phyloP scores from a whole-genome alignment of 2,329 filamentous ascomycete genomes.

The Pseudogymnoascus sp. region DNA sequence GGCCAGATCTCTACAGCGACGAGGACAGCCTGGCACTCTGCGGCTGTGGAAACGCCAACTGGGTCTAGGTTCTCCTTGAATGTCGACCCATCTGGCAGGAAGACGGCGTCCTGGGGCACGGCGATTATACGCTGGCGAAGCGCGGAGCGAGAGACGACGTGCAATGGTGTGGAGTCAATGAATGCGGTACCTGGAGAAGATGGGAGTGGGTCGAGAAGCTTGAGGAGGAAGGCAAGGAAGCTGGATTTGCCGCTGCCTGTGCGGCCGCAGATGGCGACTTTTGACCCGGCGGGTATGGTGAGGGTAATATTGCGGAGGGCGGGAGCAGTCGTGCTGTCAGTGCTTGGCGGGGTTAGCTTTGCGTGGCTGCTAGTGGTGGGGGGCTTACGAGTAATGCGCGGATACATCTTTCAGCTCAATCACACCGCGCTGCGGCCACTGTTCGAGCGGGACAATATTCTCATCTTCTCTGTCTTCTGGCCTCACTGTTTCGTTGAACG shows the following conservation, averaged over 20 bases:
- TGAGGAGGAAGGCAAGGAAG: constrained; percentile 34
- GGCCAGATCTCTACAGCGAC: constrained; percentile 12
- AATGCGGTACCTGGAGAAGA: constrained; percentile 30
- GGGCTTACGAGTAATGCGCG: constrained; percentile 19
- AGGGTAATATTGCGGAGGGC: constrained; percentile 27
- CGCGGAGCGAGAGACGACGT: constrained; percentile 33
- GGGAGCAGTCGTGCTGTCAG: constrained; percentile 15
- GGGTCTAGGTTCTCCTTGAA: constrained; percentile 40
- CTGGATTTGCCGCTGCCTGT: constrained; percentile 37
- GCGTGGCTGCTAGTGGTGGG: not conserved
- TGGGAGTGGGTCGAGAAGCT: constrained; percentile 30
- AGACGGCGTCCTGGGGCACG: constrained; percentile 47
- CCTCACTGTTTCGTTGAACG: not conserved
- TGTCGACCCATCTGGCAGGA: constrained; percentile 39
- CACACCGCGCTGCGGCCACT: constrained; percentile 19
- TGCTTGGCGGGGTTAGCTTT: constrained; percentile 11
- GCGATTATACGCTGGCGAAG: constrained; percentile 44
- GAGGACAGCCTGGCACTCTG: constrained; percentile 12
- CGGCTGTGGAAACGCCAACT: constrained; percentile 23
- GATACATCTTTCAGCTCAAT: constrained; percentile 20
- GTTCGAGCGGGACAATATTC: not conserved
- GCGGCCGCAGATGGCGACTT: constrained; percentile 30
- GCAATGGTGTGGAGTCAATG: constrained; percentile 38
- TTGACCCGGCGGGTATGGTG: constrained; percentile 26
- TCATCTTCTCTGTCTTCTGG: not conserved